Conservation (phyloP, 208 protist species). For the Leptomonas seymouri region DNA sequence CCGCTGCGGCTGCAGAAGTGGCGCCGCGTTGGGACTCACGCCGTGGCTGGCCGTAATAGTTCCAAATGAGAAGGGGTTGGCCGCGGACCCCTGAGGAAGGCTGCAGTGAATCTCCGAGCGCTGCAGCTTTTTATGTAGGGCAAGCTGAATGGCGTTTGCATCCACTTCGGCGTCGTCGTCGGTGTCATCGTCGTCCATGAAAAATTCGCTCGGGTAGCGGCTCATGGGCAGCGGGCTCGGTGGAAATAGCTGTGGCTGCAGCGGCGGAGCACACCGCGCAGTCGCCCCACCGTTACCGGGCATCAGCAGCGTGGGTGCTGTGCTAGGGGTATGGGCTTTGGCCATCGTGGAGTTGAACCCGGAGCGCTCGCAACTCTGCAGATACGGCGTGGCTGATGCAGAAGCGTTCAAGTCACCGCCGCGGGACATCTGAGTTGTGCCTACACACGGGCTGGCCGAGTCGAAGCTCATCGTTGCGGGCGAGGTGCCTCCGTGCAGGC, state of each 20-base stretch:
- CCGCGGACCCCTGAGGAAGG: slow-evolving; percentile 1
- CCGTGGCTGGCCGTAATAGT: not conserved
- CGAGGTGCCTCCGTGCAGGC: not conserved
- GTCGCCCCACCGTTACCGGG: not conserved
- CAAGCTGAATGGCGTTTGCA: slow-evolving; percentile 55
- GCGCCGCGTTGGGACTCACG: slow-evolving; percentile 10
- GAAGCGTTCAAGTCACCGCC: slow-evolving; percentile 14
- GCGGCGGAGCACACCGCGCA: too few species aligned
- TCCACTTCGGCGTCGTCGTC: slow-evolving; percentile 47
- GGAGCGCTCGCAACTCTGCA: not conserved
- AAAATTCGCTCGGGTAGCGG: not conserved
- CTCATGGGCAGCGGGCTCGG: slow-evolving; percentile 10
- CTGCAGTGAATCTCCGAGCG: slow-evolving; percentile 25
- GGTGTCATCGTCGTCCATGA: slow-evolving; percentile 5
- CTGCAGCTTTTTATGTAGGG: slow-evolving; percentile 63
- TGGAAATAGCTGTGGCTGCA: not conserved
- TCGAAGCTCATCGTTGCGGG: slow-evolving; percentile 13
- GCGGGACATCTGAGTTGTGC: not conserved
- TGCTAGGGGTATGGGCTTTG: not conserved
- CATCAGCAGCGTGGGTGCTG: not conserved
- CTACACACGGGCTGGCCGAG: not conserved
- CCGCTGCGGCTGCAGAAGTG: slow-evolving; percentile 15
- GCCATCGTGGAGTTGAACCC: not conserved
- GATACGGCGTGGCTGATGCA: slow-evolving; percentile 9
- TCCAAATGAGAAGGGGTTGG: not conserved